phyloP scores from a whole-genome alignment of 352 stramenopile genomes.

The Sclerospora graminicola region DNA sequence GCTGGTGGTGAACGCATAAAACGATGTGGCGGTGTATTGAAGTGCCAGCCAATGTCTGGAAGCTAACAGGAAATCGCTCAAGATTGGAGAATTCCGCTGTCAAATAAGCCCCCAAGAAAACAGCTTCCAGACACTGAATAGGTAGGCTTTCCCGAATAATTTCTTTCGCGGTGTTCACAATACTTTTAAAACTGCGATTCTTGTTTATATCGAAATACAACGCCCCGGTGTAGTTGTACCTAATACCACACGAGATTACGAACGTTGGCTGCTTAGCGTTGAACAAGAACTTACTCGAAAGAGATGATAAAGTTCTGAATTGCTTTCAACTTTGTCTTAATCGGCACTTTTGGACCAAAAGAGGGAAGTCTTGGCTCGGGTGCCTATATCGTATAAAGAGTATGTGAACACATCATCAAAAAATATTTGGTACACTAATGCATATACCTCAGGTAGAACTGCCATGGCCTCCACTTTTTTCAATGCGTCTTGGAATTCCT shows the following conservation, averaged over 20 bases:
- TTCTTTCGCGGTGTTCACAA: constrained; percentile 77
- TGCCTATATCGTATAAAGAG: constrained; percentile 17
- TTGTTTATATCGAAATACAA: constrained; percentile 84
- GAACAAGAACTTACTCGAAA: constrained; percentile 36
- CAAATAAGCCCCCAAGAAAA: constrained; percentile 77
- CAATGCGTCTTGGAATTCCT: constrained; percentile 61
- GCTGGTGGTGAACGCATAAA: constrained; percentile 56
- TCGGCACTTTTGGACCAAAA: constrained; percentile 41
- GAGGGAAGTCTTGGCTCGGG: constrained; percentile 49
- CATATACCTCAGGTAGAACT: constrained; percentile 33
- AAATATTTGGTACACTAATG: neutral
- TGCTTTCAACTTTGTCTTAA: constrained; percentile 40
- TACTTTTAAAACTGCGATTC: constrained; percentile 84
- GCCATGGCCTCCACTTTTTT: constrained; percentile 54
- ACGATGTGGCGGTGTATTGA: constrained; percentile 76
- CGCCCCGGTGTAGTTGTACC: constrained; percentile 84
- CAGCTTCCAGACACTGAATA: constrained; percentile 84
- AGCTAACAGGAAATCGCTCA: constrained; percentile 79
- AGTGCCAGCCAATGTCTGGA: constrained; percentile 60
- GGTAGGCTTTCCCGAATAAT: constrained; percentile 75
- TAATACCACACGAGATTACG: constrained; percentile 4
- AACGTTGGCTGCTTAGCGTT: neutral
- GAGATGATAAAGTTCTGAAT: constrained; percentile 63
- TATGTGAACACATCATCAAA: neutral
- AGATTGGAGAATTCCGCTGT: constrained; percentile 56